These are phyloP conservation scores for Friedmanniomyces simplex DNA, from an alignment of 495 filamentous ascomycete genomes.

Conservation along the genomic window DNA sequence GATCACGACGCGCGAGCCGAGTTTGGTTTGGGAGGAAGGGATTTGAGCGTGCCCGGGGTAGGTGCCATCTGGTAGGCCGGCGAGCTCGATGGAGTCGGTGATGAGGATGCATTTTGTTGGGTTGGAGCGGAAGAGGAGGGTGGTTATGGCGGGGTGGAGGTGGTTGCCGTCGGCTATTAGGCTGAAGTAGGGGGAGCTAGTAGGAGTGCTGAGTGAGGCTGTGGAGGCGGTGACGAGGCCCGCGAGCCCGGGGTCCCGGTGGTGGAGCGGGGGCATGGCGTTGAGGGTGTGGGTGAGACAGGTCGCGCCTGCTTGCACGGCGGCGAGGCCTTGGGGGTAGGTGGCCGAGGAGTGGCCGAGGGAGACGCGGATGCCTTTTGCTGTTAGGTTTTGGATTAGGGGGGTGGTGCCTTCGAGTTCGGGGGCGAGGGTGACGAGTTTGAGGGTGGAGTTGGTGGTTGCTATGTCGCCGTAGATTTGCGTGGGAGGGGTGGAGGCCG, in stretches of 20 bases:
- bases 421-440: constrained; percentile 32
- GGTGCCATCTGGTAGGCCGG: constrained; percentile 46
- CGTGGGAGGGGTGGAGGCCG: constrained; percentile 15
- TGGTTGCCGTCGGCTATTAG: constrained; percentile 56
- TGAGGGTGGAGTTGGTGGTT: constrained; percentile 22
- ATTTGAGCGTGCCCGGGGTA: constrained; percentile 41
- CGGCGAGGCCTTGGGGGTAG: constrained; percentile 27
- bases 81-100: constrained; percentile 51
- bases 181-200: constrained; percentile 42
- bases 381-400: constrained; percentile 24
- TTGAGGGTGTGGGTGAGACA: constrained; percentile 35
- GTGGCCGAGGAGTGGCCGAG: constrained; percentile 32
- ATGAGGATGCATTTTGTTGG: constrained; percentile 48
- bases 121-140: constrained; percentile 49
- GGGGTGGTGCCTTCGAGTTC: constrained; percentile 25
- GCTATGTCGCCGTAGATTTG: constrained; percentile 26
- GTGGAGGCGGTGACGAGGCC: constrained; percentile 29
- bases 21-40: constrained; percentile 32
- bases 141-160: constrained; percentile 49
- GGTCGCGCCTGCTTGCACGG: constrained; percentile 28
- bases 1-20: constrained; percentile 34
- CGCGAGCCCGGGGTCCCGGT: constrained; percentile 32
- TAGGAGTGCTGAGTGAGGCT: constrained; percentile 10
- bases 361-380: constrained; percentile 27
- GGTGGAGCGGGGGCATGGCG: constrained; percentile 31